A percentile compares a stretch with the other conserved stretches of the same genome.
phyloP scores from a whole-genome alignment of 139 green algal genomes.

The Helicosporidium sp. region DNA sequence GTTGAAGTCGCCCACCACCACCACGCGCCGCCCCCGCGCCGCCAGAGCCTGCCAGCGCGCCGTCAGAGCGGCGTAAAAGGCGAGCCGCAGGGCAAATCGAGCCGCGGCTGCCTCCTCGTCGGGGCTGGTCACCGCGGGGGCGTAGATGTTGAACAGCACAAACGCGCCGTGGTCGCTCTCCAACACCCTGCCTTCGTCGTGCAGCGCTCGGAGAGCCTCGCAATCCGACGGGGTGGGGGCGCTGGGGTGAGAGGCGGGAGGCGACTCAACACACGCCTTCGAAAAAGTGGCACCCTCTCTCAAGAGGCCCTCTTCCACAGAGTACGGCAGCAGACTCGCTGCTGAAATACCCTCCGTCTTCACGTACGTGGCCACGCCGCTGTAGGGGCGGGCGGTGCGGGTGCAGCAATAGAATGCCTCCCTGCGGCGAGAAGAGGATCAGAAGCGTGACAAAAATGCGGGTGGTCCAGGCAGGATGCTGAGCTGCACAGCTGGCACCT shows the following conservation, averaged over 20 bases:
- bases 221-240: too few relatives aligned
- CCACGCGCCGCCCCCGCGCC: constrained; percentile 20
- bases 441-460: too few relatives aligned
- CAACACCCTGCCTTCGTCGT: constrained; percentile 32
- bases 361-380: constrained; percentile 38
- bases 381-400: constrained; percentile 20
- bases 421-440: constrained; percentile 8
- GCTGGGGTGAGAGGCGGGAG: too few relatives aligned
- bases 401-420: constrained; percentile 41
- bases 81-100: constrained; percentile 21
- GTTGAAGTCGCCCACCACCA: constrained; percentile 58
- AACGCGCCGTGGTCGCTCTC: constrained; percentile 36
- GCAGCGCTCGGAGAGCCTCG: constrained; percentile 20
- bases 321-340: too few relatives aligned
- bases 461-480: too few relatives aligned
- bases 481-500: too few relatives aligned
- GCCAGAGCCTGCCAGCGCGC: constrained; percentile 15
- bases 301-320: too few relatives aligned
- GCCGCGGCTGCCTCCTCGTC: constrained; percentile 14
- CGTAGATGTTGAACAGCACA: constrained; percentile 37
- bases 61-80: constrained; percentile 26
- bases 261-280: too few relatives aligned
- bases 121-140: constrained; percentile 25
- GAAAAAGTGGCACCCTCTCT: too few relatives aligned
- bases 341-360: not conserved